Evolutionary conservation across 805 yeast genomes (phyloP).

Genomic region (Lipomyces anomalus): DNA sequence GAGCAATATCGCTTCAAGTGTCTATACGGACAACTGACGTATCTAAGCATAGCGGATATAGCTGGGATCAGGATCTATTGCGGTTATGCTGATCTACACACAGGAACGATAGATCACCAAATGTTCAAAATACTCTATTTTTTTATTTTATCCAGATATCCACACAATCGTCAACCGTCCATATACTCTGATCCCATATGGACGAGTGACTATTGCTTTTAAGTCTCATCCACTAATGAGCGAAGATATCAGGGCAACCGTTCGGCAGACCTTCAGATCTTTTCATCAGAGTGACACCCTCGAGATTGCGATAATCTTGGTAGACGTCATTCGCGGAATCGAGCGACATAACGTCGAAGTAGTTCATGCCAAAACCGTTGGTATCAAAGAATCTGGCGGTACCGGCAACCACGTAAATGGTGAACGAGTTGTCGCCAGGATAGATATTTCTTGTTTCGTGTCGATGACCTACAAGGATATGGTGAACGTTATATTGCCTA

Average conservation of each 20-base stretch:
- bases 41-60: too few species aligned
- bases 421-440: slow-evolving; percentile 2
- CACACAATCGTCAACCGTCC: too few species aligned
- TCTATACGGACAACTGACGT: too few species aligned
- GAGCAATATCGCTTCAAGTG: too few species aligned
- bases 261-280: slow-evolving; percentile 1
- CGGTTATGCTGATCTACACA: too few species aligned
- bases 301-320: background rate
- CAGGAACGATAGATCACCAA: too few species aligned
- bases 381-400: slow-evolving; percentile 4
- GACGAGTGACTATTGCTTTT: too few species aligned
- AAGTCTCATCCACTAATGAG: slow-evolving; percentile 1
- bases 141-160: too few species aligned
- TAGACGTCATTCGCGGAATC: slow-evolving; percentile 1
- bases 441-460: slow-evolving; percentile 4
- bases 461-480: slow-evolving; percentile 3
- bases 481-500: slow-evolving; percentile 1
- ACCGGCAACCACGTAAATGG: slow-evolving; percentile 4
- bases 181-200: too few species aligned
- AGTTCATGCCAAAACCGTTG: slow-evolving; percentile 3
- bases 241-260: slow-evolving; percentile 2
- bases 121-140: too few species aligned
- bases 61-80: too few species aligned
- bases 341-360: background rate
- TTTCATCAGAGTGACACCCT: background rate